A percentile compares a stretch with the other conserved stretches of the same genome.
Evolutionary conservation across 805 yeast genomes (phyloP).

Genomic region (Starmerella potacharoeniae): DNA sequence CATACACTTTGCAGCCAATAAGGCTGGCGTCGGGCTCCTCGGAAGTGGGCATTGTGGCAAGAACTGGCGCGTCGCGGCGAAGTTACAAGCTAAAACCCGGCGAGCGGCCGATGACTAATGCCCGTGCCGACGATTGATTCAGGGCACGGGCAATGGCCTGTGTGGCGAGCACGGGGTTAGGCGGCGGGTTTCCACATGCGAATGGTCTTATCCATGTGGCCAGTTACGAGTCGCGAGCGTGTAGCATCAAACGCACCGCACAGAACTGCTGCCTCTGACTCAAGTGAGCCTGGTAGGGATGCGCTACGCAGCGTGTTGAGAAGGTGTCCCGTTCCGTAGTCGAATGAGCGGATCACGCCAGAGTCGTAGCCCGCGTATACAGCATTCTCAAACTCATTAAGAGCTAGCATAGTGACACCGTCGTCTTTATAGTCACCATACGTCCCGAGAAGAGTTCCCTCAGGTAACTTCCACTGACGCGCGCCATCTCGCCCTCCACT

Average conservation of each 20-base stretch:
- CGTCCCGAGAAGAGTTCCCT: constrained; percentile 58
- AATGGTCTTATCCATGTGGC: constrained; percentile 76
- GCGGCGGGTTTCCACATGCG: constrained; percentile 38
- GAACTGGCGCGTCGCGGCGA: neutral
- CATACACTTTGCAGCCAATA: constrained; percentile 76
- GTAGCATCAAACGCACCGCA: constrained; percentile 65
- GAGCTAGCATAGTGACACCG: constrained; percentile 34
- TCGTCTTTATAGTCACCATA: constrained; percentile 32
- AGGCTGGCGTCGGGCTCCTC: constrained; percentile 9
- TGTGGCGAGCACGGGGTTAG: neutral
- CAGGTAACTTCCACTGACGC: constrained; percentile 73
- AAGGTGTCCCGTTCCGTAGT: constrained; percentile 55
- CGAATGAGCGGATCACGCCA: constrained; percentile 67
- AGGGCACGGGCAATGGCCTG: no score
- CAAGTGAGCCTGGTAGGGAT: constrained; percentile 17
- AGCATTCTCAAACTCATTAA: constrained; percentile 39
- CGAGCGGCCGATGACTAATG: neutral
- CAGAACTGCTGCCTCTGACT: constrained; percentile 40
- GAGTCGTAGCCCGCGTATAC: constrained; percentile 78
- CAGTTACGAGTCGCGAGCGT: constrained; percentile 71
- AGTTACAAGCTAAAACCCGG: neutral
- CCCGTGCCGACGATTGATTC: no score
- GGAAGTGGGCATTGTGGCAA: neutral
- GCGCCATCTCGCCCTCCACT: constrained; percentile 74
- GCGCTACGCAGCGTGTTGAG: constrained; percentile 53